A percentile compares a stretch with the other conserved stretches of the same genome.
phyloP scores from a whole-genome alignment of 2,329 filamentous ascomycete species.

The Trichoderma afroharzianum region DNA sequence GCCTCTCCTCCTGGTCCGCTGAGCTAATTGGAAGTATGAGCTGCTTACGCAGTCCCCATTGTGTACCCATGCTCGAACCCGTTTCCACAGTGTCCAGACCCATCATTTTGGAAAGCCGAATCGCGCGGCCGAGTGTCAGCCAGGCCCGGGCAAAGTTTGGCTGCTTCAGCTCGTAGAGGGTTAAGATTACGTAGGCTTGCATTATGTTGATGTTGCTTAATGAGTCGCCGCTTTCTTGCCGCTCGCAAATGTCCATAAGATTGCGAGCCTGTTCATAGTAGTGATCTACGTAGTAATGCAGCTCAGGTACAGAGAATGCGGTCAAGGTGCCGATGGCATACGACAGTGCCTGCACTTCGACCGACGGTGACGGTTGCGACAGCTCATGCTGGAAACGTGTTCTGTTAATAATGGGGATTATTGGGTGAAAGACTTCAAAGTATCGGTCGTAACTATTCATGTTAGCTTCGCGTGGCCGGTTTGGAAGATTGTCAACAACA shows the following conservation, averaged over 20 bases:
- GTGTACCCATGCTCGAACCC: not conserved
- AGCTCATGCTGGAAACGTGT: slow-evolving; percentile 10
- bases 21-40: not conserved
- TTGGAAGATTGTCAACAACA: not conserved
- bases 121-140: slow-evolving; percentile 16
- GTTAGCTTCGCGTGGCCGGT: not conserved
- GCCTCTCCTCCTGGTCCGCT: slow-evolving; percentile 23
- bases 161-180: slow-evolving; percentile 13
- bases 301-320: not conserved
- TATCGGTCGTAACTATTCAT: slow-evolving; percentile 2
- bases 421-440: slow-evolving; percentile 14
- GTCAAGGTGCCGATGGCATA: slow-evolving; percentile 8
- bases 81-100: slow-evolving; percentile 1
- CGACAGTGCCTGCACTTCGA: slow-evolving; percentile 7
- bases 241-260: slow-evolving; percentile 13
- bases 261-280: slow-evolving; percentile 14
- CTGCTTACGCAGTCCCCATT: slow-evolving; percentile 7
- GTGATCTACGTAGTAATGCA: not conserved
- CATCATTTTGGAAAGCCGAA: slow-evolving; percentile 11
- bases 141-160: slow-evolving; percentile 16
- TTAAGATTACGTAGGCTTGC: slow-evolving; percentile 7
- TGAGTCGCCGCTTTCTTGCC: slow-evolving; percentile 7
- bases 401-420: slow-evolving; percentile 13
- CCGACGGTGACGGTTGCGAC: not conserved
- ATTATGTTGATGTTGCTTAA: slow-evolving; percentile 11